These are phyloP conservation scores for Metschnikowia drakensbergensis DNA, from an alignment of 805 yeast species.

Conservation along the genomic window DNA sequence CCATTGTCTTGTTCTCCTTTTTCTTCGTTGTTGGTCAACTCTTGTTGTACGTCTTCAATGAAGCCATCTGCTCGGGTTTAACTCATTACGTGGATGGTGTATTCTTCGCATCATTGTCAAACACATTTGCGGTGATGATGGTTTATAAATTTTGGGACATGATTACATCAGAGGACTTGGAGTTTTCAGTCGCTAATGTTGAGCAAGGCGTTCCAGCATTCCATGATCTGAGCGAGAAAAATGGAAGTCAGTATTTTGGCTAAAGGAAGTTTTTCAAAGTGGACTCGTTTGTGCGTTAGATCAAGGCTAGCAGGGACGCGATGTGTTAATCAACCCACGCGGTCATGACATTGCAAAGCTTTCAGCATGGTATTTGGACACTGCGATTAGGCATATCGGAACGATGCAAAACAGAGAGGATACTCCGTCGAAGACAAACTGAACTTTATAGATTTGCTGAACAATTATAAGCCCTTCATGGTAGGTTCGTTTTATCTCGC, in stretches of 20 bases:
- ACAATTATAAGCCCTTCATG: too few relatives aligned
- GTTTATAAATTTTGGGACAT: slow-evolving; percentile 95
- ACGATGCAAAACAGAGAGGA: too few relatives aligned
- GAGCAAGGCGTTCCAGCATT: slow-evolving; percentile 36
- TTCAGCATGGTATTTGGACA: neutral
- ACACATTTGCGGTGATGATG: slow-evolving; percentile 87
- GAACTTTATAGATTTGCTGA: too few relatives aligned
- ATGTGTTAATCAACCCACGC: neutral
- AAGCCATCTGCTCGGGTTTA: slow-evolving; percentile 60
- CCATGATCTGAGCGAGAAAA: slow-evolving; percentile 31
- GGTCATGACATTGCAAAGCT: neutral
- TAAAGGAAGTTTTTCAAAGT: neutral
- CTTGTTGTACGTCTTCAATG: slow-evolving; percentile 65
- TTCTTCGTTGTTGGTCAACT: slow-evolving; percentile 83
- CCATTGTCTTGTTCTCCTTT: slow-evolving; percentile 63
- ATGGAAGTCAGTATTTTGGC: slow-evolving; percentile 16
- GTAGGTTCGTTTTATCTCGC: too few relatives aligned
- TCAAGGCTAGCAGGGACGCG: neutral
- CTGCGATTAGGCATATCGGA: neutral
- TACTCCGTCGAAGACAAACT: too few relatives aligned
- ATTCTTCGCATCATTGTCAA: slow-evolving; percentile 78
- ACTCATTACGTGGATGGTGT: slow-evolving; percentile 90
- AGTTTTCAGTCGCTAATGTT: slow-evolving; percentile 65
- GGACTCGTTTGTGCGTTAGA: neutral
- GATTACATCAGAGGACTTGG: slow-evolving; percentile 91